phyloP scores from a whole-genome alignment of 1,284 basidiomycete genomes.

The Filobasidium uniguttulatum region DNA sequence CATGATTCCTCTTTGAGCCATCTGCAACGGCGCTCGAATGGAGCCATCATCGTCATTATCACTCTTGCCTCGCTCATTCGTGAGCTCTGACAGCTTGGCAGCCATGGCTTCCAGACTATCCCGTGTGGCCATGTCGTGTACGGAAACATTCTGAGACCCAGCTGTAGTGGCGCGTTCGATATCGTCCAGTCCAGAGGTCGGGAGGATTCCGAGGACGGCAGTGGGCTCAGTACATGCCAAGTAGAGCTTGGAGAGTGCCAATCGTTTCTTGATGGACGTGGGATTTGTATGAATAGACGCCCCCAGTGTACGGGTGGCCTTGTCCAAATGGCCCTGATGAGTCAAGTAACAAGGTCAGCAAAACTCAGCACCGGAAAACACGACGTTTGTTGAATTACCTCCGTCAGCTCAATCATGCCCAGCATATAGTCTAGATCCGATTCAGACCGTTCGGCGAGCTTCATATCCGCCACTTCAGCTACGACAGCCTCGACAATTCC shows the following conservation, averaged over 20 bases:
- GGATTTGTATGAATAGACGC: background rate
- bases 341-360: constrained; percentile 2
- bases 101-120: background rate
- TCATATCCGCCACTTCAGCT: constrained; percentile 58
- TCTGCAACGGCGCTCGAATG: too few relatives aligned
- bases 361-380: background rate
- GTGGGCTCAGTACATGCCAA: background rate
- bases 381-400: constrained; percentile 39
- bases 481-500: constrained; percentile 73
- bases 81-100: background rate
- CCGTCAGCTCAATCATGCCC: constrained; percentile 50
- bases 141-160: background rate
- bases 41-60: too few relatives aligned
- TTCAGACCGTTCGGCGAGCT: constrained; percentile 51
- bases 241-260: background rate
- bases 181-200: background rate
- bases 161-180: too few relatives aligned
- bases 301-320: background rate
- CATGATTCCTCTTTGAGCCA: background rate
- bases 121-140: background rate
- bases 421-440: constrained; percentile 53
- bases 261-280: background rate
- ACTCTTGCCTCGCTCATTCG: background rate
- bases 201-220: background rate
- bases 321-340: constrained; percentile 24